Base-by-base conservation (phyloP, 805 yeast species). In the Saturnispora besseyi region DNA sequence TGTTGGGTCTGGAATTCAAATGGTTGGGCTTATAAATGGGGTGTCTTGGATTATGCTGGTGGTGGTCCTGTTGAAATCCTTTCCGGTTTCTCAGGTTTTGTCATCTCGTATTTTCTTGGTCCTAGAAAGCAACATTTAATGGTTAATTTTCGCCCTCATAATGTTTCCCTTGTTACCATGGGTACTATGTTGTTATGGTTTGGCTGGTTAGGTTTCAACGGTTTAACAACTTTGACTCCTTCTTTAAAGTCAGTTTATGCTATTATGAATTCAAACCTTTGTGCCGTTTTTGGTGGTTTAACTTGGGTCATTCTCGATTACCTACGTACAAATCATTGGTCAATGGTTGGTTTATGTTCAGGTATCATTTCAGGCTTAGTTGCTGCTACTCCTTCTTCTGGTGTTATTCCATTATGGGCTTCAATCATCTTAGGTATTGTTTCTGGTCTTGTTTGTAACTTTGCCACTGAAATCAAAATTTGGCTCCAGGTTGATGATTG, bases 61-160 rank as follows among this genome's bases (percentile, higher is more conserved):
- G 98, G 98, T 50, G 97, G 97, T 0, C 96, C 97, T 0, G 96
- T 91, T 28, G 98, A 91, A 65, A 87, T 93, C 50, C 75, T 87
- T 30, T 82, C 95, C 24, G 98, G 98, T 53, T 84, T 89, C 24
- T 85, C 88, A 33, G 97, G 96, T 1, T 82, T 91, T 59, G 96
- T 87, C 5, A 83, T 83, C 58, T 80, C 89, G n/a, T 81, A 79
- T 50, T 84, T 84, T 55, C 67, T 87, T 48, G 96, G 96, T 9
- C 78, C 85, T 59, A 76, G 97, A 65, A 75, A 73, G 52, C 73
- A 82, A 73, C 73, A 93, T 69, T 73, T 84, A 52, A 77, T 88
- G 77, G 81, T 87, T 60, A 89, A 89, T 65, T 90, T 83, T 69
- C 74, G 98, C 57, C 98, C 99, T 6, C 99, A 91, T 70, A 91